phyloP scores from a whole-genome alignment of 257 asterid species.

The Fraxinus pennsylvanica region DNA sequence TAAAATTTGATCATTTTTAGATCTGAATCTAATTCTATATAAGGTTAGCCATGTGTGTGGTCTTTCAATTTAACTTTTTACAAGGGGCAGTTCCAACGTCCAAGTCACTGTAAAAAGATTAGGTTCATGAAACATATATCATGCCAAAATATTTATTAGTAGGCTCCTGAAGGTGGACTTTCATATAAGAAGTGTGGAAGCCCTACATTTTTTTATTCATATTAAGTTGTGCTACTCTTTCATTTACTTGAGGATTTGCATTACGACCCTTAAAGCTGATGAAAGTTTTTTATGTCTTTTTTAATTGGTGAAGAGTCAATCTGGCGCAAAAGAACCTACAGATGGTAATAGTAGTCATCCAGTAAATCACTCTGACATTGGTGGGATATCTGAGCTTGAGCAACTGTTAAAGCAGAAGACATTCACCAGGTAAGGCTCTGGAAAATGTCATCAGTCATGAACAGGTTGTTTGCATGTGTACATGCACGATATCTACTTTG shows the following conservation, averaged over 20 bases:
- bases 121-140: background rate
- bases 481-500: background rate
- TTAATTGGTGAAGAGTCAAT: slow-evolving; percentile 38
- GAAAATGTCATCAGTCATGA: no score
- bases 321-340: slow-evolving; percentile 36
- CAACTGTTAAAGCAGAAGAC: slow-evolving; percentile 67
- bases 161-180: background rate
- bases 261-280: background rate
- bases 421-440: slow-evolving; percentile 59
- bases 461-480: no score
- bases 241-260: background rate
- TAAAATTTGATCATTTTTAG: no score
- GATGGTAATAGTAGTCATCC: slow-evolving; percentile 38
- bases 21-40: background rate
- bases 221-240: background rate
- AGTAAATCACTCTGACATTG: slow-evolving; percentile 28
- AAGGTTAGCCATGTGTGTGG: background rate
- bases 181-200: background rate
- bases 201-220: background rate
- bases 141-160: background rate
- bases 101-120: background rate
- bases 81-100: background rate
- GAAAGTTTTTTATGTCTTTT: slow-evolving; percentile 2
- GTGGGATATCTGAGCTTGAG: slow-evolving; percentile 67
- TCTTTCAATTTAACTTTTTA: background rate